Base-by-base conservation (phyloP, 2,329 filamentous ascomycete species). In the Verticillium klebahnii region DNA sequence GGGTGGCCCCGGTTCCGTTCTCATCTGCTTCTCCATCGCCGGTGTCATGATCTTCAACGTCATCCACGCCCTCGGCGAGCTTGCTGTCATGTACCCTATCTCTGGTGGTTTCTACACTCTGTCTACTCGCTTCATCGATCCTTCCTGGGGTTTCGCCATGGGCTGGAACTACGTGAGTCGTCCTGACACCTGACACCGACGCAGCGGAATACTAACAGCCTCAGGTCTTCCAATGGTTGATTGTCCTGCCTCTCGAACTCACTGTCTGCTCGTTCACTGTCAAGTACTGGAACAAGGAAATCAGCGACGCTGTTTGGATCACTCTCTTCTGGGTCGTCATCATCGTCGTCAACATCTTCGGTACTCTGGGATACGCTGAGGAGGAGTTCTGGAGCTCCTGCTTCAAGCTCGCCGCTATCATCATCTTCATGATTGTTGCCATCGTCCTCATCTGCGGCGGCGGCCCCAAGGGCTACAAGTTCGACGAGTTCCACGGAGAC, bases 41-140 rank as follows among this genome's bases (percentile, higher is more conserved):
- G 85, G 85, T 72, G 62, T 84, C 68, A 86, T 87, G 83, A 82
- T 87, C 74, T 83, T 86, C 72, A 83, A 85, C 74, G 83, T 84
- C 61, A 72, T 87, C 64, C 84, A 84, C 69, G 85, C 85, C 62
- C 80, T 88, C 58, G 85, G 84, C 66, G 85, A 88, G 70, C 73
- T 88, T 59, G 83, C 85, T 62, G 81, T 87, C 68, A 80, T 87
- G 77, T 88, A 82, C 65, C 85, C 85, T 17, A 80, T 87, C 69
- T 85, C 84, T 68, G 85, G 85, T 71, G 84, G 83, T 65, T 88
- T 88, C 78, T 87, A 85, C 68, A 84, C 82, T 31, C 87, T 86
- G 74, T 83, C 82, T 32, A 78, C 79, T 61, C 84, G 85, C 59
- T 88, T 88, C 69, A 82, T 88, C 64, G 85, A 86, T 69, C 85